Base-by-base conservation (phyloP, 2,329 filamentous ascomycete genomes). In the Myriosclerotinia curreyana region DNA sequence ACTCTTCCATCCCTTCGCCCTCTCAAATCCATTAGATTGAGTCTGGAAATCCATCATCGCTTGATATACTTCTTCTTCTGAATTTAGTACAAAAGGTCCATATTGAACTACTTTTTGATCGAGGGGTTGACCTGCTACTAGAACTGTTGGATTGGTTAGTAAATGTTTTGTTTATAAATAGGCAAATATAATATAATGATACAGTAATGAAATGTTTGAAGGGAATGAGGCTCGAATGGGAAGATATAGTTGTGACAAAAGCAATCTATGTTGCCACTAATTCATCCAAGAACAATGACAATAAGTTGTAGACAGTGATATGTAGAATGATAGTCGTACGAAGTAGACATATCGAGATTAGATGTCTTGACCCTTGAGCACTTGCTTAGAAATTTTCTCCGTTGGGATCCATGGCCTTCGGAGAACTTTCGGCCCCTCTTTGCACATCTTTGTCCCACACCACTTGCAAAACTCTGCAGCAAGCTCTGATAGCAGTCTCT, bases 61-160 rank as follows among this genome's bases (percentile, higher is more conserved):
- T 79, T 94, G 83, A 71, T 89, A 86, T 5, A 94, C 88, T 69
- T 90, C 86, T 61, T 90, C 86, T 73, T 88, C 80, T 50, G 82
- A 85, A 66, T 79, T 91, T 65, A 92, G 77, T n/a, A 95, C 91
- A 74, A 95, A 95, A 0, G 91, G 91, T 0, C 91, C 91, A 71
- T 94, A 93, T 79, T 95, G 91, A 42, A 94, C 87, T 44, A 95
- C 83, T 49, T 87, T 83, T 77, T 95, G 91, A 71, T 94, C 88
- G 1, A 94, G 80, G 2, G 92, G 91, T 69, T 90, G 83, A 14
- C 92, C 92, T 0, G 91, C 90, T 20, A 95, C 82, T 42, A 96
- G 79, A 52, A 95, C 84, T 74, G 8, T 36, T 28, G 22, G 0
- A 40, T 12, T 49, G 28, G 67, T 71, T 67, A 72, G 67, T 65